Evolutionary conservation across 805 yeast species (phyloP).

Genomic region (Barnettozyma californica): DNA sequence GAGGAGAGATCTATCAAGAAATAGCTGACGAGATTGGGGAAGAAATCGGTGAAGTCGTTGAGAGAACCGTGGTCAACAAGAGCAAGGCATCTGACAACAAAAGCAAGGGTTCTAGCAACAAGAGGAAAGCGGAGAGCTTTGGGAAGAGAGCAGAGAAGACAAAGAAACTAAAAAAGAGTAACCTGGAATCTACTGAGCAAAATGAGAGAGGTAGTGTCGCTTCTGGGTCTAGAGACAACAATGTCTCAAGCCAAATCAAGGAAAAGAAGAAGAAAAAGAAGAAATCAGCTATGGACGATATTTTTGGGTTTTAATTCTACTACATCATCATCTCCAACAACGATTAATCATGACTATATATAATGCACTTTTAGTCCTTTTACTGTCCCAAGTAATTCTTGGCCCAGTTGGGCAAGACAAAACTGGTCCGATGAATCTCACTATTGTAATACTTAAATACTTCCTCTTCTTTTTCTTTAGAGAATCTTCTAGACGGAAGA

Average conservation of each 20-base stretch:
- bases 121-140: not conserved
- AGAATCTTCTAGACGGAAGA: conserved; percentile 45
- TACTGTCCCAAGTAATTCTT: conserved; percentile 26
- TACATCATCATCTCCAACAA: not conserved
- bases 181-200: not conserved
- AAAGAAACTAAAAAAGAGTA: not conserved
- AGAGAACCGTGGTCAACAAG: not conserved
- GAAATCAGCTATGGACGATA: conserved; percentile 64
- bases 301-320: conserved; percentile 39
- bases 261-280: conserved; percentile 14
- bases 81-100: not conserved
- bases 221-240: not conserved
- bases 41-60: conserved; percentile 29
- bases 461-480: conserved; percentile 40
- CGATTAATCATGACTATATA: not conserved
- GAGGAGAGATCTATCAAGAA: not conserved
- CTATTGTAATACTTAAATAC: conserved; percentile 61
- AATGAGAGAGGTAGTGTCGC: not conserved
- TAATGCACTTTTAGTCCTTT: not conserved
- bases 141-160: not conserved
- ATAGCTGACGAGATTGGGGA: conserved; percentile 22
- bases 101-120: not conserved
- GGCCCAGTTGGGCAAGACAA: conserved; percentile 81
- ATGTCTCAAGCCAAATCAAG: not conserved
- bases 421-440: conserved; percentile 64